Base-by-base conservation (phyloP, 2,329 filamentous ascomycete genomes). In the Bretziella fagacearum region DNA sequence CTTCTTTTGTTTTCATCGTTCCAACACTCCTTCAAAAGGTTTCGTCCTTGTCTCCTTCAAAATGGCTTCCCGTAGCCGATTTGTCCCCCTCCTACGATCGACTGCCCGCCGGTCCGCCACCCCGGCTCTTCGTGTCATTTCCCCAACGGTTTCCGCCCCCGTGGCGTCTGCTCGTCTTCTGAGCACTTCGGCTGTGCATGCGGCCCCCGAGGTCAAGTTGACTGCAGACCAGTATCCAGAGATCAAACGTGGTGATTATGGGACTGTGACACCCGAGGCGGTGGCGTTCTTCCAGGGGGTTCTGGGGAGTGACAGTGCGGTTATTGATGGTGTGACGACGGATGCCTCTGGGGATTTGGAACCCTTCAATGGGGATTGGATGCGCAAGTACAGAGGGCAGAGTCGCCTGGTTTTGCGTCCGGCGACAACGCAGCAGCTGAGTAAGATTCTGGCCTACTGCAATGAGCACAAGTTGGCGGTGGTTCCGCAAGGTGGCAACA, bases 361-460 rank as follows among this genome's bases (percentile, higher is more conserved):
- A 60, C 74, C 83, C 6, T 98, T 86, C 71, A 98, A 98, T 64
- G 77, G 79, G 59, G 91, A 98, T 65, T 98, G 93, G 91, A 95
- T 98, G 87, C 80, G 84, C 63, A 98, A 98, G 66, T 98, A 94
- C 67, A 79, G 84, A 52, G 93, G 91, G 25, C 86, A 95, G 63
- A 78, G 84, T 52, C 77, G 79, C 58, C 68, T 98, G 22, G 86
- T 96, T 3, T 66, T 98, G 52, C 93, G 86, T 65, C 91, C 91
- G 8, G 74, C 72, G 44, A 81, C 76, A 13, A 89, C 84, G 0
- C 79, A 89, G 56, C 81, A 98, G 63, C 84, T 96, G 56, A 93
- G 85, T 73, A 74, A 81, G 64, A 79, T 96, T 51, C 64, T 98
- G 56, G 80, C 81, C 62, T 95, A 96, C 70, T 98, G 91, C 73